These are phyloP conservation scores for Pseudopyricularia cyperi DNA, from an alignment of 2,329 filamentous ascomycete species.

Conservation along the genomic window DNA sequence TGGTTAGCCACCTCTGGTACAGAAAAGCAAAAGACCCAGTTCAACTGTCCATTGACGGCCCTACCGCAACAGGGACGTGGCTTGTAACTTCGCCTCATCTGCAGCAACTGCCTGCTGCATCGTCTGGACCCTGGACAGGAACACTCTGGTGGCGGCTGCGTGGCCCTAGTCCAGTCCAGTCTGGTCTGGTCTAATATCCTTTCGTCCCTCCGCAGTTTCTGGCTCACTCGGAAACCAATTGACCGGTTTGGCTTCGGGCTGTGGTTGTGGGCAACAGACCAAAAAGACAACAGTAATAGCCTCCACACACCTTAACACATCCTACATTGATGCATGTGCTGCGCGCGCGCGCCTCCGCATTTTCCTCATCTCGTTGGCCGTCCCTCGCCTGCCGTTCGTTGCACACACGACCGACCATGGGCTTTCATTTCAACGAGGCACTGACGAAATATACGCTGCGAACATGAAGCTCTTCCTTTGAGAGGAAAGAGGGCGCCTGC, in stretches of 20 bases:
- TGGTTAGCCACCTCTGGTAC: background rate
- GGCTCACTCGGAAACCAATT: background rate
- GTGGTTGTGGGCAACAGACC: background rate
- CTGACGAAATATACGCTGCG: background rate
- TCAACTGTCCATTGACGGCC: background rate
- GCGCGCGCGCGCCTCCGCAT: background rate
- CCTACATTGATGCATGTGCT: background rate
- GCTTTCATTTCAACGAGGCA: background rate
- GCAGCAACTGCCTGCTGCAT: background rate
- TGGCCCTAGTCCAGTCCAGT: background rate
- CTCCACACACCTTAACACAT: background rate
- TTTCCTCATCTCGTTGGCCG: background rate
- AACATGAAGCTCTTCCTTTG: background rate
- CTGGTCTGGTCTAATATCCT: too few species aligned
- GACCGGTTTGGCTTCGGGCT: background rate
- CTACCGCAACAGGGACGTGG: background rate
- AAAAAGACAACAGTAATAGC: background rate
- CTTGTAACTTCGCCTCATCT: background rate
- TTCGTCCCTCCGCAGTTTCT: background rate
- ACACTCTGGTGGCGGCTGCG: background rate
- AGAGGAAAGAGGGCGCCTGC: background rate
- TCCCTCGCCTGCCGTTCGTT: background rate
- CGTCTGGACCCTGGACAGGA: background rate
- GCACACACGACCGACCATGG: background rate
- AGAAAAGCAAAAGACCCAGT: background rate